Percentiles rank a stretch among this genome's conserved stretches.
phyloP scores from a whole-genome alignment of 306 rosid genomes.

The Inga leiocalycina region DNA sequence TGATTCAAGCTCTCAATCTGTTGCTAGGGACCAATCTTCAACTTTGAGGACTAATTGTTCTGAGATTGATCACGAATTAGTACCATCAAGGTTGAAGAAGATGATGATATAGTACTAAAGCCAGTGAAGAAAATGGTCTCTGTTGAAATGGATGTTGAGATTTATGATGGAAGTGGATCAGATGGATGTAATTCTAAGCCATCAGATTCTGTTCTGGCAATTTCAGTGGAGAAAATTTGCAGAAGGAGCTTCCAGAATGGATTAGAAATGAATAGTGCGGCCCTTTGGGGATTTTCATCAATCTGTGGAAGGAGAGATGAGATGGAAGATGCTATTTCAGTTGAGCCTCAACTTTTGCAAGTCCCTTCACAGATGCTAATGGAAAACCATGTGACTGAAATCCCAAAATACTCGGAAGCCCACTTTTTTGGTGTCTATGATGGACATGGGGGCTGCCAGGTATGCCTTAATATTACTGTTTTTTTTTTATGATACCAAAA shows the following conservation, averaged over 20 bases:
- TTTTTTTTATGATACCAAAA: background rate
- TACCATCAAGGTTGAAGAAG: constrained; percentile 38
- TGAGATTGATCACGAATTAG: constrained; percentile 30
- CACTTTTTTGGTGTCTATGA: constrained; percentile 85
- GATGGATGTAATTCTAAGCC: constrained; percentile 47
- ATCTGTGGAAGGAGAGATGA: constrained; percentile 69
- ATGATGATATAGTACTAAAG: constrained; percentile 18
- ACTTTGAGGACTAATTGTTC: constrained; percentile 29
- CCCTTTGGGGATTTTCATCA: constrained; percentile 74
- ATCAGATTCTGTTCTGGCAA: constrained; percentile 35
- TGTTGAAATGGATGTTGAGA: constrained; percentile 44
- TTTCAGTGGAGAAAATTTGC: constrained; percentile 39
- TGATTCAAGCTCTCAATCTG: constrained; percentile 37
- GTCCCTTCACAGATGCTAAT: constrained; percentile 52
- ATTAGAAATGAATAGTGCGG: constrained; percentile 39
- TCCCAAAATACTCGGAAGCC: constrained; percentile 35
- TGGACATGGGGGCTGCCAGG: constrained; percentile 90
- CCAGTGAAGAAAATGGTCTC: constrained; percentile 40
- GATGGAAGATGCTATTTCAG: constrained; percentile 83
- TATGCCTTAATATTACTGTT: constrained; percentile 29
- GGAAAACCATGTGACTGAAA: constrained; percentile 41
- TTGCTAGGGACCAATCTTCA: constrained; percentile 25
- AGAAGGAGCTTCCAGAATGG: constrained; percentile 40
- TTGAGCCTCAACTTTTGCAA: constrained; percentile 55
- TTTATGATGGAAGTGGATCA: constrained; percentile 42